Conservation (phyloP, 2,329 filamentous ascomycete genomes). For the Fusarium setosum region DNA sequence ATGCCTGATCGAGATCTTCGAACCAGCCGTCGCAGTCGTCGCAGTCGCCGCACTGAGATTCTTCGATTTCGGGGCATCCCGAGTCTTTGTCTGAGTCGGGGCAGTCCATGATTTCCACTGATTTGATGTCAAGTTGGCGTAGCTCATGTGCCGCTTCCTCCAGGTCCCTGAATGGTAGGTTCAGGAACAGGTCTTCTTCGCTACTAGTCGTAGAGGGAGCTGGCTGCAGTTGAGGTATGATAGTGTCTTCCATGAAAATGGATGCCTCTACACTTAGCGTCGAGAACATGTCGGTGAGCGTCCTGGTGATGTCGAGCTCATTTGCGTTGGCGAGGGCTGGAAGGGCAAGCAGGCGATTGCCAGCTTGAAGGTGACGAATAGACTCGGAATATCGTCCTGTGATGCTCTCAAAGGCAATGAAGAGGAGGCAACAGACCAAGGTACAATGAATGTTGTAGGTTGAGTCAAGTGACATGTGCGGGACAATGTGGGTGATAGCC, state of each 20-base stretch:
- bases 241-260: constrained; percentile 30
- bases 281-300: constrained; percentile 37
- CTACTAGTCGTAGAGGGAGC: not conserved
- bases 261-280: constrained; percentile 32
- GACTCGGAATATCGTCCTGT: constrained; percentile 36
- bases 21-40: not conserved
- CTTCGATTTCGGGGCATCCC: not conserved
- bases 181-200: not conserved
- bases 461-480: constrained; percentile 21
- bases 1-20: constrained; percentile 4
- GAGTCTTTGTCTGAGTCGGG: too few species aligned
- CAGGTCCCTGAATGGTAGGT: constrained; percentile 21
- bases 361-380: constrained; percentile 32
- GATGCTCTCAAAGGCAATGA: constrained; percentile 38
- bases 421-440: constrained; percentile 35
- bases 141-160: constrained; percentile 27
- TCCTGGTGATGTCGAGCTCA: constrained; percentile 9
- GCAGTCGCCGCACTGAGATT: not conserved
- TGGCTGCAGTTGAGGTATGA: constrained; percentile 9
- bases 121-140: constrained; percentile 19
- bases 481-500: constrained; percentile 31
- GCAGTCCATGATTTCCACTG: not conserved
- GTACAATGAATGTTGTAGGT: constrained; percentile 29
- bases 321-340: not conserved
- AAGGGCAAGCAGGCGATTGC: constrained; percentile 20